These are phyloP conservation scores for Termitomyces sp. DNA, from an alignment of 768 basidiomycete species.

Conservation along the genomic window DNA sequence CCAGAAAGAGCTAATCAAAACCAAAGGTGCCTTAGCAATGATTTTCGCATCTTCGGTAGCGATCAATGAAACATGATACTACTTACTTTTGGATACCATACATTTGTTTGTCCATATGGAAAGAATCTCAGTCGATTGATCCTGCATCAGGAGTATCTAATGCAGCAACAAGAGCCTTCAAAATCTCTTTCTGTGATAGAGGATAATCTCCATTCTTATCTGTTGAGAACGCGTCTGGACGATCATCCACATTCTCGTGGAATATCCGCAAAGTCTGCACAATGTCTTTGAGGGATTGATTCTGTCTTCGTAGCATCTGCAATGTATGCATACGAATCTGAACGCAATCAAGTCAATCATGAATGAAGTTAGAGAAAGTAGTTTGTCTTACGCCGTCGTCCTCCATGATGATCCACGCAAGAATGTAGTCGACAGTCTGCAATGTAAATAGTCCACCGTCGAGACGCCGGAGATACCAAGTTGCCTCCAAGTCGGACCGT, in stretches of 20 bases:
- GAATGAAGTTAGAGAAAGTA: not conserved
- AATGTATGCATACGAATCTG: conserved; percentile 76
- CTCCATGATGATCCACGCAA: conserved; percentile 96
- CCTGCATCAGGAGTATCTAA: conserved; percentile 27
- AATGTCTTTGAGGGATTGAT: conserved; percentile 64
- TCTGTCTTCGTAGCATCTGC: conserved; percentile 72
- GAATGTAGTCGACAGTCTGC: conserved; percentile 89
- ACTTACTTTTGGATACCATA: not conserved
- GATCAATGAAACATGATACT: conserved; percentile 12
- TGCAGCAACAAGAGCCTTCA: conserved; percentile 62
- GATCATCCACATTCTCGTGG: conserved; percentile 67
- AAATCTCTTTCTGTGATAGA: conserved; percentile 59
- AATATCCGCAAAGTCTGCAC: conserved; percentile 65
- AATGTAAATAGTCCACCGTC: conserved; percentile 86
- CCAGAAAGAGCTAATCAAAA: conserved; percentile 77
- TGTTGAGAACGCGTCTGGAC: conserved; percentile 22
- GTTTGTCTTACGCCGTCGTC: conserved; percentile 80
- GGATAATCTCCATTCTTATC: conserved; percentile 29
- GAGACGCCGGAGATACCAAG: conserved; percentile 80
- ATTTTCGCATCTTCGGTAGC: conserved; percentile 54
- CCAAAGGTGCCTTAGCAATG: conserved; percentile 90
- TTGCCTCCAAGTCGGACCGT: conserved; percentile 58
- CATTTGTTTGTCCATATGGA: not conserved
- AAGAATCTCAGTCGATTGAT: conserved; percentile 5
- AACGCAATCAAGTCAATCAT: not conserved